Conservation (phyloP, 768 basidiomycete species). For the Boletus sp. region DNA sequence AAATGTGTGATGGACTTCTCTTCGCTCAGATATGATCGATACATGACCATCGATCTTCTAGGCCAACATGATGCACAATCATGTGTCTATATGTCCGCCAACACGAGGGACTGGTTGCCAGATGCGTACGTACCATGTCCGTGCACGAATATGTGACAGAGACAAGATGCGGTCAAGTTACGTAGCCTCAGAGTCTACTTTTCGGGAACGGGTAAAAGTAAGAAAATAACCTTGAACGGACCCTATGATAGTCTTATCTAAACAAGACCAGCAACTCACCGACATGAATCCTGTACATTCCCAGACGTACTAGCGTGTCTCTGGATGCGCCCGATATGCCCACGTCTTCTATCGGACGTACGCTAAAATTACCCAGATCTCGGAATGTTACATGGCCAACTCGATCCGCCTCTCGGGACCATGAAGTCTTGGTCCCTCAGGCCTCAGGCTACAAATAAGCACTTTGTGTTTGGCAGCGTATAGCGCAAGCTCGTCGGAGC, state of each 20-base stretch:
- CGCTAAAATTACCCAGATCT: neutral
- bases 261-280: slow-evolving; percentile 32
- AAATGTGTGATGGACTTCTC: too few relatives aligned
- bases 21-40: too few relatives aligned
- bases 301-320: slow-evolving; percentile 48
- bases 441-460: slow-evolving; percentile 52
- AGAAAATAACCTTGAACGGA: too few relatives aligned
- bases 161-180: slow-evolving; percentile 5
- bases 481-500: slow-evolving; percentile 53
- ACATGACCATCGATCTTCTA: too few relatives aligned
- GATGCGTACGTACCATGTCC: too few relatives aligned
- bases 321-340: slow-evolving; percentile 48
- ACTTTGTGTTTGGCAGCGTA: slow-evolving; percentile 53
- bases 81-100: too few relatives aligned
- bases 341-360: slow-evolving; percentile 6
- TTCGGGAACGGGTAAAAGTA: slow-evolving; percentile 29
- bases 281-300: too few relatives aligned
- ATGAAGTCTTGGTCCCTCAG: slow-evolving; percentile 65
- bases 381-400: slow-evolving; percentile 39
- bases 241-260: too few relatives aligned
- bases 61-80: too few relatives aligned
- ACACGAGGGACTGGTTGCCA: too few relatives aligned
- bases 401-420: slow-evolving; percentile 51
- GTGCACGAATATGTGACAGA: too few relatives aligned
- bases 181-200: slow-evolving; percentile 33